Conservation (phyloP, 495 filamentous ascomycete genomes). For the Trichocladium antarcticum region DNA sequence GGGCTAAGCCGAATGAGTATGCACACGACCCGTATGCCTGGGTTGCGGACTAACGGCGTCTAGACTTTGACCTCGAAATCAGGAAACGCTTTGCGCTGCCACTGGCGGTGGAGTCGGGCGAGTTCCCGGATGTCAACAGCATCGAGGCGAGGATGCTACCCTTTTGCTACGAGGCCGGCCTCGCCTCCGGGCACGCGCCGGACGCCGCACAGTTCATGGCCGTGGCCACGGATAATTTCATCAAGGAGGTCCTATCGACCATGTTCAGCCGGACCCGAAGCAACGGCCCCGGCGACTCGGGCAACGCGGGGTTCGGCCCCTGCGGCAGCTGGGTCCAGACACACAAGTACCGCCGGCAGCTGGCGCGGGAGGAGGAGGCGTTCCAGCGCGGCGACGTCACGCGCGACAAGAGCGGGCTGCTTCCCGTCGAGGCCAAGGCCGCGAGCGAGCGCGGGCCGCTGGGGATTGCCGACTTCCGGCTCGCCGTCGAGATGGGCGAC, state of each 20-base stretch:
- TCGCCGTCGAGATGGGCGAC: constrained; percentile 64
- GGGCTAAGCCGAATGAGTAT: constrained; percentile 82
- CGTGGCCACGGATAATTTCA: constrained; percentile 78
- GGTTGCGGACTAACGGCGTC: no score
- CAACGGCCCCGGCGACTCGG: constrained; percentile 57
- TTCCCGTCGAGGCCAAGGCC: constrained; percentile 65
- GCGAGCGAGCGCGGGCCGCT: constrained; percentile 55
- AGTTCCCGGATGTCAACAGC: constrained; percentile 74
- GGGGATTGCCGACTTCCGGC: constrained; percentile 64
- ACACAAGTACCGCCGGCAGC: constrained; percentile 58
- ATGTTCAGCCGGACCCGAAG: constrained; percentile 67
- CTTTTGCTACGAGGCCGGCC: constrained; percentile 86
- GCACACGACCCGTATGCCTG: constrained; percentile 20
- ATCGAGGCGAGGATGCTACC: constrained; percentile 82
- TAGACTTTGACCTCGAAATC: constrained; percentile 86
- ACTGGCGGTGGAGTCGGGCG: constrained; percentile 76
- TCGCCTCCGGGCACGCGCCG: constrained; percentile 57
- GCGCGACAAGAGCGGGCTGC: constrained; percentile 57
- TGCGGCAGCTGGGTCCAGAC: constrained; percentile 65
- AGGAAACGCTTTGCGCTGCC: constrained; percentile 83
- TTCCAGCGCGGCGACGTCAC: constrained; percentile 54
- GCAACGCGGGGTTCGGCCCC: constrained; percentile 47
- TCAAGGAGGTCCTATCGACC: constrained; percentile 75
- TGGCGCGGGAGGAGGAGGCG: constrained; percentile 61
- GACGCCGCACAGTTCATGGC: constrained; percentile 79